These are phyloP conservation scores for Triangularia setosa DNA, from an alignment of 2,329 filamentous ascomycete species.

Conservation along the genomic window DNA sequence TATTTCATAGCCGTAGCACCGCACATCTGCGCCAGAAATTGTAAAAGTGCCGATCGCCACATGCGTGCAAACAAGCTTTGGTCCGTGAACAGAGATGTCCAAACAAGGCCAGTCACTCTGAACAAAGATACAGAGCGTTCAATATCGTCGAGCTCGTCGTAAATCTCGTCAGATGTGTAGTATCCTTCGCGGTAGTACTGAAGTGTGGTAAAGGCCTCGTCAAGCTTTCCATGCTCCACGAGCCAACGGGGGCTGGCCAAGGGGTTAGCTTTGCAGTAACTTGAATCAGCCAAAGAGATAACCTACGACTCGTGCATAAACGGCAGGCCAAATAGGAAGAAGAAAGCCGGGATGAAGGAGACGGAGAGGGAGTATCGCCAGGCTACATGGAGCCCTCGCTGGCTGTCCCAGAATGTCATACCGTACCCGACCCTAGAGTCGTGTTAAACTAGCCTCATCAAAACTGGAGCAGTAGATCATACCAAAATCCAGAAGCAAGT, in stretches of 20 bases:
- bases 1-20: constrained; percentile 59
- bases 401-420: constrained; percentile 49
- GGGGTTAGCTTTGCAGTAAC: background rate
- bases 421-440: constrained; percentile 50
- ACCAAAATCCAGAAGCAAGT: constrained; percentile 53
- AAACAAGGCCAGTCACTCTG: constrained; percentile 34
- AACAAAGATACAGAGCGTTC: constrained; percentile 39
- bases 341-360: constrained; percentile 46
- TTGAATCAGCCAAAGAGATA: background rate
- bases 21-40: constrained; percentile 59
- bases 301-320: constrained; percentile 53
- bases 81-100: constrained; percentile 48
- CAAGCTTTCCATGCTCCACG: constrained; percentile 44
- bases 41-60: constrained; percentile 53
- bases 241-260: constrained; percentile 51
- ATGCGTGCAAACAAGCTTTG: constrained; percentile 46
- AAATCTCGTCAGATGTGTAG: constrained; percentile 34
- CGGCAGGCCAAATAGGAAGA: constrained; percentile 49
- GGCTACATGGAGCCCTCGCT: constrained; percentile 42
- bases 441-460: constrained; percentile 3
- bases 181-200: constrained; percentile 47
- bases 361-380: constrained; percentile 52
- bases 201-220: constrained; percentile 42
- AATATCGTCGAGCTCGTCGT: constrained; percentile 45
- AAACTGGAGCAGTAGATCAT: constrained; percentile 15